A percentile compares a stretch with the other conserved stretches of the same genome.
phyloP scores from a whole-genome alignment of 1,139 yeast genomes.

The Suhomyces chickasaworum region DNA sequence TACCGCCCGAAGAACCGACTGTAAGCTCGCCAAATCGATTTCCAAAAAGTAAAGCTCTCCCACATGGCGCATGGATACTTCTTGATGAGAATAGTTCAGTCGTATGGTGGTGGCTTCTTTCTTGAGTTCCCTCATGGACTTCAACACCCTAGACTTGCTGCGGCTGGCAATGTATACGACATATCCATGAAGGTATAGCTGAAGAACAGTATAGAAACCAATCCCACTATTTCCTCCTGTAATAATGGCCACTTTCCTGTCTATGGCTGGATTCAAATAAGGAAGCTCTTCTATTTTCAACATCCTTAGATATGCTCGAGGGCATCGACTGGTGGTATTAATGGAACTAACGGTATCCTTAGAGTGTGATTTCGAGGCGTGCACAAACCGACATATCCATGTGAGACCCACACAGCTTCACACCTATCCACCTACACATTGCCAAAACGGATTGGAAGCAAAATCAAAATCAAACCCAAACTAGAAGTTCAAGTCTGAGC shows the following conservation, averaged over 20 bases:
- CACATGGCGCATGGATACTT: conserved; percentile 25
- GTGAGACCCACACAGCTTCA: not conserved
- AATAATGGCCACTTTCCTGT: conserved; percentile 42
- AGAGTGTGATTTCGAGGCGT: not conserved
- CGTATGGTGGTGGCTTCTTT: conserved; percentile 13
- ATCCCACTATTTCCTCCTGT: conserved; percentile 52
- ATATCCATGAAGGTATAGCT: conserved; percentile 47
- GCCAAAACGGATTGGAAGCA: too few relatives aligned
- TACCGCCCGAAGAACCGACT: conserved; percentile 60
- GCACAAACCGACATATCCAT: not conserved
- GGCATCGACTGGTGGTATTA: not conserved
- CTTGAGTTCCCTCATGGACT: conserved; percentile 40
- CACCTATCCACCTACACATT: not conserved
- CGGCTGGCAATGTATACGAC: conserved; percentile 46
- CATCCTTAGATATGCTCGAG: conserved; percentile 1
- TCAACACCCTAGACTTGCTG: conserved; percentile 35
- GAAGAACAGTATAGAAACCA: conserved; percentile 45
- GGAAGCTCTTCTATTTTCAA: conserved; percentile 32
- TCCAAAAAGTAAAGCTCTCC: conserved; percentile 65
- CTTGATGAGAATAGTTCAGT: conserved; percentile 5
- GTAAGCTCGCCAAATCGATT: conserved; percentile 61
- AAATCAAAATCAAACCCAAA: too few relatives aligned
- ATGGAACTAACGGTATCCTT: not conserved
- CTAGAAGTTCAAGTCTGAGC: too few relatives aligned
- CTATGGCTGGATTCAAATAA: conserved; percentile 35